phyloP scores from a whole-genome alignment of 2,329 filamentous ascomycete genomes.

The Cladophialophora yegresii region DNA sequence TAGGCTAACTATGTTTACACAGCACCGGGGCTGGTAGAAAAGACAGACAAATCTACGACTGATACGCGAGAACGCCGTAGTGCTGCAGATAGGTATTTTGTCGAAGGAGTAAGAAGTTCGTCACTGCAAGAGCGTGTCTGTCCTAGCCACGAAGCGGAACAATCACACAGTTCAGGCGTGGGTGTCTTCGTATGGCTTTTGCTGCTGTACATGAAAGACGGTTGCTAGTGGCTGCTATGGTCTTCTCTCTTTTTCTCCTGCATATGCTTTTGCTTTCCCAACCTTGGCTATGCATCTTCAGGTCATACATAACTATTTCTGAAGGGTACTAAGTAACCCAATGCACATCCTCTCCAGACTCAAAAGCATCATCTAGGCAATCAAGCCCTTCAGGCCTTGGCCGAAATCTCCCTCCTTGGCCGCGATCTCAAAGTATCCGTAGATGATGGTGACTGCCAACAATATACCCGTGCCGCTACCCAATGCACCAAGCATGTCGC shows the following conservation, averaged over 20 bases:
- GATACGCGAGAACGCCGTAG: neutral
- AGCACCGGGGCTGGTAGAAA: neutral
- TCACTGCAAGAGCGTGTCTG: neutral
- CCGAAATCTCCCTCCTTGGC: conserved; percentile 95
- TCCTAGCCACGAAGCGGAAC: neutral
- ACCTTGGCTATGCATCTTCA: conserved; percentile 11
- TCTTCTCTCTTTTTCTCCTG: neutral
- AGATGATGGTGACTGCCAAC: conserved; percentile 98
- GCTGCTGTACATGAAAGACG: neutral
- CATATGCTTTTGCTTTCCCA: conserved; percentile 5
- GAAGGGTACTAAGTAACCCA: conserved; percentile 12
- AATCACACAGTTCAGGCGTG: neutral
- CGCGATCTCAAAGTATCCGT: conserved; percentile 98
- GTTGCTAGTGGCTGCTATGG: neutral
- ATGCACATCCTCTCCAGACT: conserved; percentile 1
- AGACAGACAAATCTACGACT: neutral
- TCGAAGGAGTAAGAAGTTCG: neutral
- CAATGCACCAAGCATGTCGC: conserved; percentile 91
- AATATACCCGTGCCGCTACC: conserved; percentile 97
- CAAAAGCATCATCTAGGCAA: conserved; percentile 43
- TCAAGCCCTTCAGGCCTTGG: conserved; percentile 69
- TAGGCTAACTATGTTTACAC: neutral
- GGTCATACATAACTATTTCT: conserved; percentile 7
- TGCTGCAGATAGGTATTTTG: neutral
- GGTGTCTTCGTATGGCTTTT: neutral